Conservation (phyloP, 2,329 filamentous ascomycete species). For the Colletotrichum sansevieriae region DNA sequence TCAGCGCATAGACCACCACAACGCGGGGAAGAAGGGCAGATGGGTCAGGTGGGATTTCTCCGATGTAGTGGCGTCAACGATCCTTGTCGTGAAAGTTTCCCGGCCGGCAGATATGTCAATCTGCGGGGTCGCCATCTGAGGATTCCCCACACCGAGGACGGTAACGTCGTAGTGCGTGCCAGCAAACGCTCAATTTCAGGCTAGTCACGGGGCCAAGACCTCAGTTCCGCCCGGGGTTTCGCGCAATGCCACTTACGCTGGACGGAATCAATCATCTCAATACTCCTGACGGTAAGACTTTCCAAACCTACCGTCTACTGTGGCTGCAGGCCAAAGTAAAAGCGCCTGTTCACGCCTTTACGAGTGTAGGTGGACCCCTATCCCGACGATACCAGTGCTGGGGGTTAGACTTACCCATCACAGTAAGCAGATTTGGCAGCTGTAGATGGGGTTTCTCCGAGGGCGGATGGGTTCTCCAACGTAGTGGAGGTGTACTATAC, state of each 20-base stretch:
- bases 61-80: background rate
- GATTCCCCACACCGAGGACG: background rate
- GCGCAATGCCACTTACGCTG: no score
- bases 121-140: no score
- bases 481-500: background rate
- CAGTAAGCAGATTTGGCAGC: no score
- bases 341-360: no score
- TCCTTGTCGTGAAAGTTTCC: background rate
- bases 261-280: no score
- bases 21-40: background rate
- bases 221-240: background rate
- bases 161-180: no score
- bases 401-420: no score
- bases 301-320: background rate
- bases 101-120: background rate
- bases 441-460: constrained; percentile 9
- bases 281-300: background rate
- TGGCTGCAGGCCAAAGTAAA: no score
- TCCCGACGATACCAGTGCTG: no score
- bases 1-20: no score
- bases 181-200: no score
- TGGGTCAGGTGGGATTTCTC: background rate
- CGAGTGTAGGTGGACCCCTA: no score
- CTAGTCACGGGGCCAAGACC: background rate
- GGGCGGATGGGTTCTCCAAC: background rate